phyloP scores from a whole-genome alignment of 495 filamentous ascomycete genomes.

The Thozetella sp. region DNA sequence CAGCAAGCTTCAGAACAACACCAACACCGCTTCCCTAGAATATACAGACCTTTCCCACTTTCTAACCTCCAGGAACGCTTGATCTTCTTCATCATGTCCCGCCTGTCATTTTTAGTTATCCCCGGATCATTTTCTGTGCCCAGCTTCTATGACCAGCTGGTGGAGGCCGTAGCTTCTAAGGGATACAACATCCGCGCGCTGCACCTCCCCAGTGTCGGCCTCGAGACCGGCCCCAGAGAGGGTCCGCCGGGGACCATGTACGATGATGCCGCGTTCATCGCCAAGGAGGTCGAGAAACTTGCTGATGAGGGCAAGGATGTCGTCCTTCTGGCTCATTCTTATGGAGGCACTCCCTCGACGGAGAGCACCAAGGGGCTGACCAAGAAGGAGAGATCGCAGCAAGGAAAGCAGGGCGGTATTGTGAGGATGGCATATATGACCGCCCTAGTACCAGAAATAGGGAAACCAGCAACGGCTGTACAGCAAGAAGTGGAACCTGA shows the following conservation, averaged over 20 bases:
- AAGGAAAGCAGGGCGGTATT: slow-evolving; percentile 40
- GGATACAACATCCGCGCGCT: slow-evolving; percentile 26
- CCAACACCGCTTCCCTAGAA: too few relatives aligned
- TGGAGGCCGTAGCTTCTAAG: slow-evolving; percentile 16
- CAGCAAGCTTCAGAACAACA: too few relatives aligned
- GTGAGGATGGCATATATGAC: slow-evolving; percentile 40
- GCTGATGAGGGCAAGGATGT: slow-evolving; percentile 35
- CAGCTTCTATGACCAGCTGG: slow-evolving; percentile 25
- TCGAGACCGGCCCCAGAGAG: slow-evolving; percentile 4
- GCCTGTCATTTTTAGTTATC: slow-evolving; percentile 37
- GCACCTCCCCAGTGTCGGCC: slow-evolving; percentile 14
- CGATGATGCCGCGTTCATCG: slow-evolving; percentile 28
- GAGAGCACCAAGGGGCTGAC: slow-evolving; percentile 37
- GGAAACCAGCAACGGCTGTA: slow-evolving; percentile 6
- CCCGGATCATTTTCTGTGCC: slow-evolving; percentile 38
- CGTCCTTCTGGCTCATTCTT: slow-evolving; percentile 33
- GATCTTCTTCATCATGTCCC: slow-evolving; percentile 28
- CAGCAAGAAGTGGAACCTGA: slow-evolving; percentile 6
- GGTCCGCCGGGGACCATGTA: slow-evolving; percentile 18
- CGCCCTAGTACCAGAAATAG: slow-evolving; percentile 16
- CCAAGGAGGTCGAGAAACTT: slow-evolving; percentile 17
- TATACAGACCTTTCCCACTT: too few relatives aligned
- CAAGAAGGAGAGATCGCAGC: slow-evolving; percentile 32
- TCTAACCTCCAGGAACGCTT: neutral
- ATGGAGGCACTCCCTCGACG: slow-evolving; percentile 31